Conservation (phyloP, 345 rosid species). For the Populus deltoides region DNA sequence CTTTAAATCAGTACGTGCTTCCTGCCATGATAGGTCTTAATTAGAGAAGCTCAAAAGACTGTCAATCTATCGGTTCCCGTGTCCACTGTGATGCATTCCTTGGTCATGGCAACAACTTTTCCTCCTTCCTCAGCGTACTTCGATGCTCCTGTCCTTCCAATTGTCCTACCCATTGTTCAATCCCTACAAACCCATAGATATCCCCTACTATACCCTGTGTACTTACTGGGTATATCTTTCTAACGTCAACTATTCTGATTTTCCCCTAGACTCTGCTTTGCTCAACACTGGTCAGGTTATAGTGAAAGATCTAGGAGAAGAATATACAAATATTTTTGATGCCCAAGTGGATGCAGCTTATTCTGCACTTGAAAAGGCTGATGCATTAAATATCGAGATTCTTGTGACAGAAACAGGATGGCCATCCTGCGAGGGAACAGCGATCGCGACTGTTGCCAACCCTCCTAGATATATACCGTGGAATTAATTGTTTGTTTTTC, state of each 20-base stretch:
- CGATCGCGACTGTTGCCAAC: neutral
- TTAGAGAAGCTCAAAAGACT: no score
- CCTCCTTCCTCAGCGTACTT: no score
- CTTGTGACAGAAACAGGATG: conserved; percentile 10
- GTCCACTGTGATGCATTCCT: no score
- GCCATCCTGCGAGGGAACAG: neutral
- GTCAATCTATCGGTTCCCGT: no score
- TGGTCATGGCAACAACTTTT: no score
- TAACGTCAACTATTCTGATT: neutral
- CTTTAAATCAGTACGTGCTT: no score
- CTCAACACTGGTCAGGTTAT: neutral
- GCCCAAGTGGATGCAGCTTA: conserved; percentile 3
- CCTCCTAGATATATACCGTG: no score
- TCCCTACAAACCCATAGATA: conserved; percentile 1
- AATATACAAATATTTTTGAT: conserved; percentile 7
- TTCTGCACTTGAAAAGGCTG: neutral
- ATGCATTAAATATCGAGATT: neutral
- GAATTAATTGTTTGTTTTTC: no score
- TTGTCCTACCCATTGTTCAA: neutral
- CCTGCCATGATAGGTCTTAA: no score
- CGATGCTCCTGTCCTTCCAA: no score
- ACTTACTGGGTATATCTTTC: neutral
- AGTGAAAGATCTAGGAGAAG: neutral
- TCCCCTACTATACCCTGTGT: conserved; percentile 6
- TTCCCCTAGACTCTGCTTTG: conserved; percentile 4